Evolutionary conservation across 768 basidiomycete species (phyloP).

Genomic region (Polyporus arcularius): DNA sequence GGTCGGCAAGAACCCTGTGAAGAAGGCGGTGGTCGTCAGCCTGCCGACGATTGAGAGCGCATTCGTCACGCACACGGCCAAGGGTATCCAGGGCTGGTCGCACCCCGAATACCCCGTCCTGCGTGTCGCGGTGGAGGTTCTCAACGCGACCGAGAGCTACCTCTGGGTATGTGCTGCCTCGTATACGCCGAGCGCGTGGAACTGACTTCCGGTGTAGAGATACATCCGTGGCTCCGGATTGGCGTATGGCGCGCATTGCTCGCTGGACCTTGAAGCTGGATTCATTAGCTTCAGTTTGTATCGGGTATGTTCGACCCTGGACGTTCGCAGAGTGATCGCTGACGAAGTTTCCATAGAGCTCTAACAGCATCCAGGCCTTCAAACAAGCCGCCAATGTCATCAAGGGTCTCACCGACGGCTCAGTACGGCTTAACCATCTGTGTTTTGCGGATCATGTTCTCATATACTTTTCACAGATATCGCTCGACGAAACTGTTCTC

Average conservation of each 20-base stretch:
- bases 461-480: conserved; percentile 51
- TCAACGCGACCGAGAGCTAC: conserved; percentile 93
- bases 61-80: conserved; percentile 76
- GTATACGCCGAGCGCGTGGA: background rate
- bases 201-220: conserved; percentile 45
- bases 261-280: conserved; percentile 77
- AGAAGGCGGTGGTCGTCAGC: conserved; percentile 82
- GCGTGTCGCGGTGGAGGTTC: conserved; percentile 78
- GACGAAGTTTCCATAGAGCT: conserved; percentile 55
- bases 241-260: conserved; percentile 87
- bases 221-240: conserved; percentile 93
- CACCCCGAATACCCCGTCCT: conserved; percentile 87
- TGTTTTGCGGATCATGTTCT: conserved; percentile 6
- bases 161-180: conserved; percentile 67
- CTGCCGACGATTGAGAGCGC: conserved; percentile 95
- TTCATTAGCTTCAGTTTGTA: conserved; percentile 76
- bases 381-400: conserved; percentile 79
- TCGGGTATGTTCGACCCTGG: conserved; percentile 49
- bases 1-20: conserved; percentile 71
- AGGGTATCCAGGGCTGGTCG: conserved; percentile 75
- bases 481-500: conserved; percentile 75
- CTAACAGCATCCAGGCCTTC: conserved; percentile 77
- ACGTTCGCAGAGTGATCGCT: background rate
- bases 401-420: conserved; percentile 76
- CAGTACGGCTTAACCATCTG: conserved; percentile 49